A percentile compares a stretch with the other conserved stretches of the same genome.
phyloP scores from a whole-genome alignment of 2,329 filamentous ascomycete genomes.

The Rhynchosporium agropyri region DNA sequence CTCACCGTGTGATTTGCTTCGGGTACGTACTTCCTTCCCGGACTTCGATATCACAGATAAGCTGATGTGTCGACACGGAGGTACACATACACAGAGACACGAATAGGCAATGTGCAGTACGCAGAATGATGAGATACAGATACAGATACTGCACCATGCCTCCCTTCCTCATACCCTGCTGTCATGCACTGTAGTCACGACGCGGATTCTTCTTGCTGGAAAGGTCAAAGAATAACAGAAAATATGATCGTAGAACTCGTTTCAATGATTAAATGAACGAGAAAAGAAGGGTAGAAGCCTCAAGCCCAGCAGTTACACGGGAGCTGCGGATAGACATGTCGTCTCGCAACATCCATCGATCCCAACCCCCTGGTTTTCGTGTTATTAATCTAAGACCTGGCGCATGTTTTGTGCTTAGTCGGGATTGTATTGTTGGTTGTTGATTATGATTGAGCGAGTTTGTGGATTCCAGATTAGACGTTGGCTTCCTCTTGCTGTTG shows the following conservation, averaged over 20 bases:
- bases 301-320: neutral
- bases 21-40: constrained; percentile 4
- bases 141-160: neutral
- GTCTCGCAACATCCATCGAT: constrained; percentile 1
- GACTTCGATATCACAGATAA: neutral
- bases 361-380: constrained; percentile 11
- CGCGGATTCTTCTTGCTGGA: neutral
- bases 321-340: neutral
- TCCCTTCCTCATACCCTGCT: neutral
- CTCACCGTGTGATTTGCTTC: neutral
- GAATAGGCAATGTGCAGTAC: too few relatives aligned
- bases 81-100: too few relatives aligned
- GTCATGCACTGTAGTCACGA: neutral
- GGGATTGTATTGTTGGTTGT: neutral
- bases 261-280: too few relatives aligned
- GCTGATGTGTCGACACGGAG: too few relatives aligned
- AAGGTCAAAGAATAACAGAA: neutral
- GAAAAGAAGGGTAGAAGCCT: too few relatives aligned
- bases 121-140: neutral
- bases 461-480: too few relatives aligned
- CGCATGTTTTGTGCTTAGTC: neutral
- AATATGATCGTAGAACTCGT: neutral
- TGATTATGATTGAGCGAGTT: neutral
- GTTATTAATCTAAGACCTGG: neutral
- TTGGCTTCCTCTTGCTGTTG: too few relatives aligned